These are phyloP conservation scores for Lactifluus piperatus DNA, from an alignment of 768 basidiomycete species.

Conservation along the genomic window DNA sequence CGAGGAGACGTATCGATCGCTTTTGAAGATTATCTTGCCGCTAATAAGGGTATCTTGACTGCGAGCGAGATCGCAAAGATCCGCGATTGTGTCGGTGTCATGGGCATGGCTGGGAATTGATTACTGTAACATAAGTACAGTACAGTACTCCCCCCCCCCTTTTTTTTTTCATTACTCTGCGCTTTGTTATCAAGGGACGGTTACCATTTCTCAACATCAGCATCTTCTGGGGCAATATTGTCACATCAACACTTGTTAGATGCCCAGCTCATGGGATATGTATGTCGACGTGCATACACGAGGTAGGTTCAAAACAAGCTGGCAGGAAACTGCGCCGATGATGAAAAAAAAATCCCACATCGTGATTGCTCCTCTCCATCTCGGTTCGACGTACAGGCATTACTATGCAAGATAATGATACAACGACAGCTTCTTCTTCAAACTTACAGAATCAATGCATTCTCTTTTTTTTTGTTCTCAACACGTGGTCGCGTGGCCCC, in stretches of 20 bases:
- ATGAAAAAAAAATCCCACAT: too few relatives aligned
- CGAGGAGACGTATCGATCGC: conserved; percentile 57
- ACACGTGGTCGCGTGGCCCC: not conserved
- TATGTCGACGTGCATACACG: not conserved
- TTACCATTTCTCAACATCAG: not conserved
- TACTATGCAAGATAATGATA: not conserved
- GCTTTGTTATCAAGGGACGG: not conserved
- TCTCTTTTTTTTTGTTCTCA: not conserved
- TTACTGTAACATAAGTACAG: not conserved
- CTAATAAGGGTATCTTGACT: conserved; percentile 70
- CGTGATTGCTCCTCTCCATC: not conserved
- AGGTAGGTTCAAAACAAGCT: not conserved
- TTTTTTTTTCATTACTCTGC: not conserved
- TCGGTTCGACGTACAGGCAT: not conserved
- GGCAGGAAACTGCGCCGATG: not conserved
- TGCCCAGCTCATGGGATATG: not conserved
- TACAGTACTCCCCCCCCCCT: too few relatives aligned
- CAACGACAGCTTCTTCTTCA: too few relatives aligned
- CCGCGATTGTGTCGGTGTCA: conserved; percentile 77
- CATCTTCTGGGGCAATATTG: not conserved
- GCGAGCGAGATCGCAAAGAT: conserved; percentile 88
- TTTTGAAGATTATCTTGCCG: conserved; percentile 83
- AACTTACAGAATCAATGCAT: not conserved
- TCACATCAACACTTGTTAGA: not conserved
- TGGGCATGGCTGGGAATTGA: conserved; percentile 80